phyloP scores from a whole-genome alignment of 345 rosid genomes.

The Punica granatum region DNA sequence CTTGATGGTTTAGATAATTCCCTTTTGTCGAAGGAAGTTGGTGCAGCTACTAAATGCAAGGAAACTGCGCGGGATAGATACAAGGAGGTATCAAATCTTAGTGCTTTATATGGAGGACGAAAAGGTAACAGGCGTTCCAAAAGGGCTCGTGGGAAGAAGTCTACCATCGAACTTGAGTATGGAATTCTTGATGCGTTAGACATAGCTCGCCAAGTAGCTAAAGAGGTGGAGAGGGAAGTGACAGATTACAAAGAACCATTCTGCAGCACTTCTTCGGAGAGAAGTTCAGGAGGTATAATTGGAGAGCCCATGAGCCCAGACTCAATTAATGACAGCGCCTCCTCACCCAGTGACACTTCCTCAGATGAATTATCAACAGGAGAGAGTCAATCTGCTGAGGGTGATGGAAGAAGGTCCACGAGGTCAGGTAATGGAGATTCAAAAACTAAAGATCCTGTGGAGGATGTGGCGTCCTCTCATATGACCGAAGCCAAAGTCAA shows the following conservation, averaged over 20 bases:
- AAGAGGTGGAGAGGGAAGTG: conserved; percentile 84
- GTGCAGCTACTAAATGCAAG: conserved; percentile 31
- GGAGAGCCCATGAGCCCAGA: conserved; percentile 38
- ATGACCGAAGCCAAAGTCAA: conserved; percentile 38
- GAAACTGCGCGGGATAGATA: conserved; percentile 26
- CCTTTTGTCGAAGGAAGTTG: conserved; percentile 25
- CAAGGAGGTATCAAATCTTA: conserved; percentile 29
- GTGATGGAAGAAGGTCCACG: conserved; percentile 21
- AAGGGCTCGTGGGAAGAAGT: conserved; percentile 29
- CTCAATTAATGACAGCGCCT: conserved; percentile 30
- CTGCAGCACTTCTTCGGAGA: conserved; percentile 52
- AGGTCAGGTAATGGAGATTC: conserved; percentile 22
- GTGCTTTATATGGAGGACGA: conserved; percentile 29
- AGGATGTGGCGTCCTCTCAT: conserved; percentile 46
- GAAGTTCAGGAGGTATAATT: conserved; percentile 36
- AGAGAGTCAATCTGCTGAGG: conserved; percentile 37
- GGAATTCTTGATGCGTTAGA: conserved; percentile 87
- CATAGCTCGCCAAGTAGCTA: conserved; percentile 88
- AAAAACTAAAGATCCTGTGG: conserved; percentile 31
- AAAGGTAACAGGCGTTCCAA: conserved; percentile 29
- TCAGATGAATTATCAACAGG: conserved; percentile 33
- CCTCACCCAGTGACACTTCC: conserved; percentile 17
- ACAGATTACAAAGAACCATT: conserved; percentile 53
- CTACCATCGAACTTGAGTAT: conserved; percentile 56
- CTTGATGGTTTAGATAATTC: conserved; percentile 21